A percentile compares a stretch with the other conserved stretches of the same genome.
Evolutionary conservation across 2,329 filamentous ascomycete species (phyloP).

Genomic region (Orbilia blumenaviensis): DNA sequence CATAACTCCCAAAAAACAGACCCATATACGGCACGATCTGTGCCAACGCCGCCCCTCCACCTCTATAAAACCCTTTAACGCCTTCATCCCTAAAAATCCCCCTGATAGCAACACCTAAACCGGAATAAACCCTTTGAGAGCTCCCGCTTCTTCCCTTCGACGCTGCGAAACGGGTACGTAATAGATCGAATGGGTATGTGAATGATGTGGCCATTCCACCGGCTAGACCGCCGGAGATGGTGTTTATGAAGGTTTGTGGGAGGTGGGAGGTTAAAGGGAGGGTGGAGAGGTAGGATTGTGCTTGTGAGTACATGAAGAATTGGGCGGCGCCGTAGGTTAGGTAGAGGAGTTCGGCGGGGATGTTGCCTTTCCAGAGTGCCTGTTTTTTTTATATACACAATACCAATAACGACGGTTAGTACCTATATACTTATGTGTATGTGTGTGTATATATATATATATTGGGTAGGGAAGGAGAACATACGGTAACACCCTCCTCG

Average conservation of each 20-base stretch:
- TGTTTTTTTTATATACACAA: constrained; percentile 51
- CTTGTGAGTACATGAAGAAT: constrained; percentile 84
- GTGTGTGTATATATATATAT: neutral
- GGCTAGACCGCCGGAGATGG: constrained; percentile 78
- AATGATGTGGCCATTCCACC: constrained; percentile 81
- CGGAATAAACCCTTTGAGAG: neutral
- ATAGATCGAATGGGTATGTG: constrained; percentile 92
- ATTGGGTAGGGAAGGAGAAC: constrained; percentile 34
- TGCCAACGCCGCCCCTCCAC: constrained; percentile 78
- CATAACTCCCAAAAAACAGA: constrained; percentile 90
- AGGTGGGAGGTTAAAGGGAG: constrained; percentile 51
- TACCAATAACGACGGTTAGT: neutral
- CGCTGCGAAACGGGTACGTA: constrained; percentile 95
- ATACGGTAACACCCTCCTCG: constrained; percentile 79
- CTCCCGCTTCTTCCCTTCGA: constrained; percentile 3
- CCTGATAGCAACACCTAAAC: neutral
- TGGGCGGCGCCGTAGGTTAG: constrained; percentile 88
- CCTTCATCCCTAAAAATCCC: constrained; percentile 79
- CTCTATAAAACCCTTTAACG: constrained; percentile 81
- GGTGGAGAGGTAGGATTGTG: constrained; percentile 66
- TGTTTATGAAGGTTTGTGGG: constrained; percentile 76
- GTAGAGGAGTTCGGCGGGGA: constrained; percentile 94
- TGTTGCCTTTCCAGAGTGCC: constrained; percentile 95
- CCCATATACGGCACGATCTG: constrained; percentile 98
- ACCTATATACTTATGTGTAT: neutral